phyloP scores from a whole-genome alignment of 345 rosid species.

The Linum tenue region DNA sequence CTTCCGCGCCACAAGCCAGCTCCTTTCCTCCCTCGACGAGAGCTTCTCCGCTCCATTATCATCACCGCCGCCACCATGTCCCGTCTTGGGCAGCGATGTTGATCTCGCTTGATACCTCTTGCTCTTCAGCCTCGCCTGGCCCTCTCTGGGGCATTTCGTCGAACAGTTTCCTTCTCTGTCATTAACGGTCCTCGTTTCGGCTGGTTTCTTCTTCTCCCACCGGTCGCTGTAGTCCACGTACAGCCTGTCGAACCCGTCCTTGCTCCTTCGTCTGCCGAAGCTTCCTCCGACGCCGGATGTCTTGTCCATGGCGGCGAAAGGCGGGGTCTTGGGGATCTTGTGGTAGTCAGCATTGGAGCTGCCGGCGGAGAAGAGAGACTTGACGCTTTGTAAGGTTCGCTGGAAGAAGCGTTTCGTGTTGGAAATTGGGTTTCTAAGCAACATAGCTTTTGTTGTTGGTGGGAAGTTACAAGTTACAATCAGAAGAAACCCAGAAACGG shows the following conservation, averaged over 20 bases:
- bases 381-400: slow-evolving; percentile 41
- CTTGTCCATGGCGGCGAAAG: background rate
- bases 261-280: background rate
- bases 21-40: slow-evolving; percentile 23
- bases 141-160: too few relatives aligned
- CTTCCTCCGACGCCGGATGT: background rate
- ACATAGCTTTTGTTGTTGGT: slow-evolving; percentile 14
- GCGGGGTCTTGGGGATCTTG: slow-evolving; percentile 31
- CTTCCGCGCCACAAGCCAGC: slow-evolving; percentile 47
- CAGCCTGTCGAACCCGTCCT: background rate
- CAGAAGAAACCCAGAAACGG: too few relatives aligned
- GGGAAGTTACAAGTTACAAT: too few relatives aligned
- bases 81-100: background rate
- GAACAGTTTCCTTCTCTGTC: too few relatives aligned
- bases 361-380: slow-evolving; percentile 30
- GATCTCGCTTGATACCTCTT: too few relatives aligned
- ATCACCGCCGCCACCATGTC: slow-evolving; percentile 9
- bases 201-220: too few relatives aligned
- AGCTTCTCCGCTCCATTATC: slow-evolving; percentile 23
- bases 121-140: too few relatives aligned
- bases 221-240: too few relatives aligned
- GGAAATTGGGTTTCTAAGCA: slow-evolving; percentile 41
- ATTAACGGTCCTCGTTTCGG: too few relatives aligned
- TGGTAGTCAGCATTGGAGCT: slow-evolving; percentile 24
- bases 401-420: slow-evolving; percentile 46